Evolutionary conservation across 345 rosid genomes (phyloP).

Genomic region (Stellera chamaejasme): DNA sequence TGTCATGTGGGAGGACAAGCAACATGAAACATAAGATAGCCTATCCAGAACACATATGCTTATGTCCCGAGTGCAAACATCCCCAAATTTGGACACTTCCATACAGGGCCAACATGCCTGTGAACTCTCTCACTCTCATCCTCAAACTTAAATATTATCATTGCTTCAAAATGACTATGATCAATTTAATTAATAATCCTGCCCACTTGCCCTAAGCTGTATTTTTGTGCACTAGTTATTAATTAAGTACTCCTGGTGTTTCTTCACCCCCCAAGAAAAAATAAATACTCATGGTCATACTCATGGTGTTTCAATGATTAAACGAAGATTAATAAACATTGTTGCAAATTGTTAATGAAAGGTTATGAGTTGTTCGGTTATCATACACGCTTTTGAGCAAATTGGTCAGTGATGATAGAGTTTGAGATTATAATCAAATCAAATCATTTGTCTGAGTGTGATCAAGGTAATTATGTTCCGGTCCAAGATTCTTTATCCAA

Average conservation of each 20-base stretch:
- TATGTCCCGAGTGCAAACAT: constrained; percentile 10
- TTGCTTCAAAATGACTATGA: too few relatives aligned
- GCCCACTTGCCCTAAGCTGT: too few relatives aligned
- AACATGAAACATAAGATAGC: constrained; percentile 10
- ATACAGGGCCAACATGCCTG: neutral
- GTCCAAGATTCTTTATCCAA: constrained; percentile 43
- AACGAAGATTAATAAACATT: neutral
- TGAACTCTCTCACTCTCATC: too few relatives aligned
- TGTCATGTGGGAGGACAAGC: constrained; percentile 33
- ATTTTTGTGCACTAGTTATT: neutral
- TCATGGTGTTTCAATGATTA: neutral
- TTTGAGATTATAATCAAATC: constrained; percentile 20
- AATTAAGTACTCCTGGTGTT: neutral
- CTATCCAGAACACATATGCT: constrained; percentile 5
- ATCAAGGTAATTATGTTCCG: constrained; percentile 34
- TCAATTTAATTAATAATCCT: too few relatives aligned
- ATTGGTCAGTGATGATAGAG: constrained; percentile 13
- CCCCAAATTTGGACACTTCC: constrained; percentile 4
- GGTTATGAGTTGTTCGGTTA: neutral
- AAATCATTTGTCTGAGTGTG: constrained; percentile 18
- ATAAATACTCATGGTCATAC: too few relatives aligned
- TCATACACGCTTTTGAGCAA: neutral
- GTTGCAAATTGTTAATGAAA: neutral
- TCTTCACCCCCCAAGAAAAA: neutral
- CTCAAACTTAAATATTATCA: too few relatives aligned